These are phyloP conservation scores for Parathielavia hyrcaniae DNA, from an alignment of 495 filamentous ascomycete species.

Conservation along the genomic window DNA sequence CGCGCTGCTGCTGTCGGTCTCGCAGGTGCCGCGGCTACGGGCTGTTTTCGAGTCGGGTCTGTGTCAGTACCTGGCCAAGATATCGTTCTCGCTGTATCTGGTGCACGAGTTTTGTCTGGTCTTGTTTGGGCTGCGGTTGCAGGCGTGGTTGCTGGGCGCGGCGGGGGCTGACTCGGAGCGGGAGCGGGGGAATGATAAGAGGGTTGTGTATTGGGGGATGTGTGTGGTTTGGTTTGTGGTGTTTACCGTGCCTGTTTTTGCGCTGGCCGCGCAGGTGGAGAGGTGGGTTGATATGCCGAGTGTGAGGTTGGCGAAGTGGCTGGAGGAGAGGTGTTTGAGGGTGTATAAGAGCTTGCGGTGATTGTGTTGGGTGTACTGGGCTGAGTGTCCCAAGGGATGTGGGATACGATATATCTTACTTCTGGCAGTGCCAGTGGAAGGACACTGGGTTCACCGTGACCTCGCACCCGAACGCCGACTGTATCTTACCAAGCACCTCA, in stretches of 20 bases:
- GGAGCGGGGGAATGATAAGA: no score
- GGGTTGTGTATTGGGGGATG: not conserved
- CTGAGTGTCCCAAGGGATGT: no score
- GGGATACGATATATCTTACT: no score
- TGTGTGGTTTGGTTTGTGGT: not conserved
- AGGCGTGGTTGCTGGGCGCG: not conserved
- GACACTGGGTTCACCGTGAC: no score
- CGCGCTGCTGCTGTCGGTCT: conserved; percentile 2
- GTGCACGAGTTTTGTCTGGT: conserved; percentile 7
- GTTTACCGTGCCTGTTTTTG: conserved; percentile 1
- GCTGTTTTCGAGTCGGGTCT: conserved; percentile 7
- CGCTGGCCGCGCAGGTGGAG: conserved; percentile 7
- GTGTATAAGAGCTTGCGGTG: not conserved
- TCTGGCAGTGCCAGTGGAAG: no score
- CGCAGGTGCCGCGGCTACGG: not conserved
- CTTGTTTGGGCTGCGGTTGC: not conserved
- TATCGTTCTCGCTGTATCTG: conserved; percentile 16
- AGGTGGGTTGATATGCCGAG: conserved; percentile 7
- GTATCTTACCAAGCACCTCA: no score
- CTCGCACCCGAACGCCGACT: no score
- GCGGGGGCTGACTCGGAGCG: not conserved
- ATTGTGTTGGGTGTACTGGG: no score
- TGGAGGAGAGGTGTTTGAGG: conserved; percentile 5
- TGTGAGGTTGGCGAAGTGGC: conserved; percentile 5
- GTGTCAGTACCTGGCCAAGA: conserved; percentile 17